Evolutionary conservation across 805 yeast genomes (phyloP).

Genomic region (Candida saitoana): DNA sequence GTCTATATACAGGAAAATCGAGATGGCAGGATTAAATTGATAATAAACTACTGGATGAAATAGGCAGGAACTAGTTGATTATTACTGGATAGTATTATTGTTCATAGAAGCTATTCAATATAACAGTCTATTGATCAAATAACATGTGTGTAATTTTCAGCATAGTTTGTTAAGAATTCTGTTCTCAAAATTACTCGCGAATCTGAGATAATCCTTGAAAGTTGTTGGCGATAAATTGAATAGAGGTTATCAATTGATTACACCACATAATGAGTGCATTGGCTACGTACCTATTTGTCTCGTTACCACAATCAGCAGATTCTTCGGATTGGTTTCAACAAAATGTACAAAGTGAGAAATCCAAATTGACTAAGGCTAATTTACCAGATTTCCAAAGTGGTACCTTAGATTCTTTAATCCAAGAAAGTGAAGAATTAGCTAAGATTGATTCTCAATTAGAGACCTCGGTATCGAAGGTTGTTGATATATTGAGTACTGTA

Average conservation of each 20-base stretch:
- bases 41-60: too few relatives aligned
- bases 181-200: constrained; percentile 4
- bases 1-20: constrained; percentile 4
- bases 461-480: constrained; percentile 63
- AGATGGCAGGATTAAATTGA: too few relatives aligned
- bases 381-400: constrained; percentile 91
- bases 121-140: too few relatives aligned
- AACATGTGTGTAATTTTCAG: constrained; percentile 4
- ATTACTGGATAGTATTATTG: too few relatives aligned
- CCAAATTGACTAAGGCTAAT: constrained; percentile 51
- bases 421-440: constrained; percentile 83
- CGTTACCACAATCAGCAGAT: constrained; percentile 52
- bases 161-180: neutral
- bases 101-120: too few relatives aligned
- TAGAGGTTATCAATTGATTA: neutral
- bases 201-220: constrained; percentile 1
- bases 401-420: constrained; percentile 85
- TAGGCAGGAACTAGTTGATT: too few relatives aligned
- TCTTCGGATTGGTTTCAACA: constrained; percentile 53
- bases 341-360: constrained; percentile 52
- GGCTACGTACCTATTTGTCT: constrained; percentile 50
- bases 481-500: constrained; percentile 61
- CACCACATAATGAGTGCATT: constrained; percentile 25
- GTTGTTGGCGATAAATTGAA: neutral
- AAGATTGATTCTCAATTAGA: constrained; percentile 79